Conservation (phyloP, 768 basidiomycete genomes). For the Crepidotus variabilis region DNA sequence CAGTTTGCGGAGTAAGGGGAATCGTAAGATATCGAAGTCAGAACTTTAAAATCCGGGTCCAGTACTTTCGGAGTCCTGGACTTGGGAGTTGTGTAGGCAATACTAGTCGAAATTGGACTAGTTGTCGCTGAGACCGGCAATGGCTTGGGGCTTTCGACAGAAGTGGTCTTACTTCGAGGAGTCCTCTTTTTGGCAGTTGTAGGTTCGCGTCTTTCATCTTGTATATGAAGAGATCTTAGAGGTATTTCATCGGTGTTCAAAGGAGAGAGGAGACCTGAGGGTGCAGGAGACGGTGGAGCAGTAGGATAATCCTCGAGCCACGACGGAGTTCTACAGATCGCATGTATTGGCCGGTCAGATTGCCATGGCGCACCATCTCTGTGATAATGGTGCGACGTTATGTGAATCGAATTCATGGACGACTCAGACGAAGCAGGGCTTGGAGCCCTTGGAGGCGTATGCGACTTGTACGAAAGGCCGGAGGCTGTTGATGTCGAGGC, state of each 20-base stretch:
- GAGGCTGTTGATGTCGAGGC: neutral
- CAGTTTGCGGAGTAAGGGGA: too few species aligned
- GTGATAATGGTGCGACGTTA: neutral
- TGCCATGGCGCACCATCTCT: neutral
- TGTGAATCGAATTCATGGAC: neutral
- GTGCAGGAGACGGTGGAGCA: neutral
- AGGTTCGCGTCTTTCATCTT: neutral
- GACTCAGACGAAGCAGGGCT: neutral
- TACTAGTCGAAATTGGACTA: too few species aligned
- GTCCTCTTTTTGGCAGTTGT: neutral
- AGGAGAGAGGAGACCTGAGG: slow-evolving; percentile 2
- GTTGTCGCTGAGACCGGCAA: too few species aligned
- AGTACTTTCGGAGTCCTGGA: too few species aligned
- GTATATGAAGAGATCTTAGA: slow-evolving; percentile 7
- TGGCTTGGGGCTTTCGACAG: too few species aligned
- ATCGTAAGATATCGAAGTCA: too few species aligned
- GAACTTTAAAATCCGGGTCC: too few species aligned
- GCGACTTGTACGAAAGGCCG: neutral
- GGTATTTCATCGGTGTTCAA: neutral
- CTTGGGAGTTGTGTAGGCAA: too few species aligned
- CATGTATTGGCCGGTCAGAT: neutral
- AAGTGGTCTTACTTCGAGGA: too few species aligned
- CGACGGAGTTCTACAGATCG: neutral
- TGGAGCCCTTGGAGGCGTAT: neutral
- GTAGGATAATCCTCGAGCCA: neutral